Conservation (phyloP, 495 filamentous ascomycete species). For the Xylaria palmicola region DNA sequence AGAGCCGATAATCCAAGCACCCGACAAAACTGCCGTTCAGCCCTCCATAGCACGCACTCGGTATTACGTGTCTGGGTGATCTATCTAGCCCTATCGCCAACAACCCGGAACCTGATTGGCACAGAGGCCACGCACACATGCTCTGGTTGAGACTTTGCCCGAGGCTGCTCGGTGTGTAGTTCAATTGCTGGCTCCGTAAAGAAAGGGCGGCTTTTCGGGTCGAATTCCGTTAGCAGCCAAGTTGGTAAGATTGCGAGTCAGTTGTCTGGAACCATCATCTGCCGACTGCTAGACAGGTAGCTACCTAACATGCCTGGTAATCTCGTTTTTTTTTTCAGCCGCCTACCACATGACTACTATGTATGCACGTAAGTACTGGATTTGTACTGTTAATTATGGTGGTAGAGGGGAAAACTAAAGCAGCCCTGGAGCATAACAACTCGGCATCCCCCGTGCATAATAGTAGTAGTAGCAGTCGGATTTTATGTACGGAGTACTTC, state of each 20-base stretch:
- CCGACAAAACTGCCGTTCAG: not conserved
- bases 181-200: too few relatives aligned
- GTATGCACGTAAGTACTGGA: too few relatives aligned
- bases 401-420: too few relatives aligned
- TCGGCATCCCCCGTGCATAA: conserved; percentile 3
- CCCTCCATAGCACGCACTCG: not conserved
- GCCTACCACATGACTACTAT: conserved; percentile 2
- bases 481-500: conserved; percentile 5
- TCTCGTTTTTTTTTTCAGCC: not conserved
- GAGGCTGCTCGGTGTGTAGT: too few relatives aligned
- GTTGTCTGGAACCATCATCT: not conserved
- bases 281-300: not conserved
- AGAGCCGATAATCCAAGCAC: not conserved
- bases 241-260: not conserved
- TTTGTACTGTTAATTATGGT: too few relatives aligned
- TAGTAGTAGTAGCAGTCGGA: not conserved
- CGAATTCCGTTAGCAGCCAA: not conserved
- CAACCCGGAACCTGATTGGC: not conserved
- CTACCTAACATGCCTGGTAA: too few relatives aligned
- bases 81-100: not conserved
- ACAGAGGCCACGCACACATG: not conserved
- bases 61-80: too few relatives aligned
- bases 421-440: too few relatives aligned
- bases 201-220: not conserved
- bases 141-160: too few relatives aligned